Base-by-base conservation (phyloP, 805 yeast genomes). In the Yarrowia sp. region DNA sequence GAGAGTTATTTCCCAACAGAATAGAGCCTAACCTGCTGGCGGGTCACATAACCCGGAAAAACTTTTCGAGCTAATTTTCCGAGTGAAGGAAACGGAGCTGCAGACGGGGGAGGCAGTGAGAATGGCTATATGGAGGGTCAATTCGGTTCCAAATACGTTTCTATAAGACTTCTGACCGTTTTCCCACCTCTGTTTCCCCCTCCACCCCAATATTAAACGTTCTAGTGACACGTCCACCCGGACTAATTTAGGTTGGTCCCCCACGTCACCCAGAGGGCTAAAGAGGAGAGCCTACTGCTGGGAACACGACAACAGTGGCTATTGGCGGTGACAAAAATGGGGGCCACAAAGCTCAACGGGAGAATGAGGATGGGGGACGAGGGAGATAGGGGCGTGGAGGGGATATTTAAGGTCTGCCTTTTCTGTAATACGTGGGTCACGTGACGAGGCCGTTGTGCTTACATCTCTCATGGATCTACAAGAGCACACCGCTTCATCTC, bases 1-100 rank as follows among this genome's bases (percentile, higher is more conserved):
- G 65, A 59, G 65, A 59, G 65, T 59, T 59, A 59, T 59, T 59
- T 59, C 65, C 65, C 65, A 59, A 59, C 65, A 59, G 65, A 59
- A 59, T 59, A 59, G 36, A 59, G 65, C 46, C 65, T 59, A 59
- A 59, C 26, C 49, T 58, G 65, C 52, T 59, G 65, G 65, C 65
- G 52, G 65, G 64, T 58, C 65, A 59, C 52, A 59, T 59, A 59
- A 43, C 41, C 52, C 65, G 65, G 65, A 59, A 59, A 59, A 59
- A 59, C 65, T 59, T 59, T 59, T 59, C 65, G 65, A 59, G 65
- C 65, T 59, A 59, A 59, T 59, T 59, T 59, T 59, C 65, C 65
- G 65, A 59, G 45, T 11, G 12, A 11, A 8, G 49, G 26, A 10
- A 14, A 5, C 26, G 49, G 12, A 9, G 49, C 49, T 15, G 49